Conservation (phyloP, 2,329 filamentous ascomycete species). For the Aspergillus latus region DNA sequence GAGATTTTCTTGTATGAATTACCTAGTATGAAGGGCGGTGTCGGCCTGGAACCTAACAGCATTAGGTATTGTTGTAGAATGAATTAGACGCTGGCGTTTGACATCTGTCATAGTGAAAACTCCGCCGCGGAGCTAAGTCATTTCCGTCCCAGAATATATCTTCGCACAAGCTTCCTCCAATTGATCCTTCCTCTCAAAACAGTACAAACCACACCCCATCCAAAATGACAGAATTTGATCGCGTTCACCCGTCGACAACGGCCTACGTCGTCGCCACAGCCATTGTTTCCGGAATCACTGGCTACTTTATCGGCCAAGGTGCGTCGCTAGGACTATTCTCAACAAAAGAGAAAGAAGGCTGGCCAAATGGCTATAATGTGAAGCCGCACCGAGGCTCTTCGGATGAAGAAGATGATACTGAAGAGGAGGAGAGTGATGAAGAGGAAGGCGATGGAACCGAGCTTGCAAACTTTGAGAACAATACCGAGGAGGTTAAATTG, state of each 20-base stretch:
- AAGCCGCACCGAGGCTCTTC: conserved; percentile 45
- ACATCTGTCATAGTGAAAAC: background rate
- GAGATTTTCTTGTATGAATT: too few species aligned
- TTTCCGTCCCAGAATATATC: background rate
- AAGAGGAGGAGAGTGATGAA: conserved; percentile 64
- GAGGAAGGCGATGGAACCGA: conserved; percentile 60
- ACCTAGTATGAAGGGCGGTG: too few species aligned
- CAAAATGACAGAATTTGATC: conserved; percentile 40
- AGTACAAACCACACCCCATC: background rate
- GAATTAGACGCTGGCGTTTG: background rate
- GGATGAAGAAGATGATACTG: conserved; percentile 36
- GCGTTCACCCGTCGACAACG: conserved; percentile 52
- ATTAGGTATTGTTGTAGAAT: too few species aligned
- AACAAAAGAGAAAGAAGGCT: conserved; percentile 47
- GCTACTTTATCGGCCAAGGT: conserved; percentile 69
- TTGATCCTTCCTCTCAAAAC: background rate
- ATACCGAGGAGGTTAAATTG: conserved; percentile 84
- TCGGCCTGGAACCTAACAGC: too few species aligned
- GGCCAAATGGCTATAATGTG: conserved; percentile 56
- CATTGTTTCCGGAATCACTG: conserved; percentile 70
- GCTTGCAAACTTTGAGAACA: conserved; percentile 51
- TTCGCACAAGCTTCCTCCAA: background rate
- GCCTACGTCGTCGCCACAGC: conserved; percentile 70
- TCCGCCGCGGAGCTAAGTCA: background rate
- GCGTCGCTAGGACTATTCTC: conserved; percentile 65